Conservation (phyloP, 768 basidiomycete species). For the Pholiota conissans region DNA sequence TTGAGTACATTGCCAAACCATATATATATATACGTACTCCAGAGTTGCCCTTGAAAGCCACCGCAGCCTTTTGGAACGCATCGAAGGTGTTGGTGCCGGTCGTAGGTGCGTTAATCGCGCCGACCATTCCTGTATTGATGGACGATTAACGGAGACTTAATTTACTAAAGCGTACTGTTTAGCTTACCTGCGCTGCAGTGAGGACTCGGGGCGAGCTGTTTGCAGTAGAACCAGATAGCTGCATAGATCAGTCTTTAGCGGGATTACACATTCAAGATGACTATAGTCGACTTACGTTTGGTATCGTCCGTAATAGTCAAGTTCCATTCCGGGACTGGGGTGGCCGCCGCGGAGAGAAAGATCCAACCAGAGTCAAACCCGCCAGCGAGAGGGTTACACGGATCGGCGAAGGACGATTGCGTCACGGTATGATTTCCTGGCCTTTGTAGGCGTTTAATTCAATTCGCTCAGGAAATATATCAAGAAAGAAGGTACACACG, state of each 20-base stretch:
- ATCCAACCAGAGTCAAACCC: constrained; percentile 61
- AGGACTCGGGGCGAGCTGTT: constrained; percentile 36
- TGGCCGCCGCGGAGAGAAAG: constrained; percentile 29
- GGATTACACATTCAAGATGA: constrained; percentile 6
- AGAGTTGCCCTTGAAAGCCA: constrained; percentile 22
- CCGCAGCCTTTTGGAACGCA: constrained; percentile 35
- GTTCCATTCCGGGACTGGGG: constrained; percentile 41
- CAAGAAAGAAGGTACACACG: constrained; percentile 27
- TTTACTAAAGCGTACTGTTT: neutral
- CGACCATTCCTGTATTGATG: constrained; percentile 41
- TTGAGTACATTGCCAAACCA: neutral
- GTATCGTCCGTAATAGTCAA: constrained; percentile 49
- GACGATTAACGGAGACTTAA: neutral
- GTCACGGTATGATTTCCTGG: constrained; percentile 57
- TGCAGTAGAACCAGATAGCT: constrained; percentile 65
- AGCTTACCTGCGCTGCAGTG: constrained; percentile 41
- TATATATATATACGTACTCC: constrained; percentile 28
- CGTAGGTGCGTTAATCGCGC: constrained; percentile 52
- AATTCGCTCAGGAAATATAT: neutral
- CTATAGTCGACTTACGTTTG: constrained; percentile 43
- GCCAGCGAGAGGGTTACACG: constrained; percentile 42
- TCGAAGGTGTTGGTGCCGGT: constrained; percentile 43
- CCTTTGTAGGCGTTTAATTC: constrained; percentile 16
- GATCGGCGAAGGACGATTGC: constrained; percentile 45
- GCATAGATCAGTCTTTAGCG: constrained; percentile 11